Conservation (phyloP, 305 asterid genomes). For the Salvia sclarea region DNA sequence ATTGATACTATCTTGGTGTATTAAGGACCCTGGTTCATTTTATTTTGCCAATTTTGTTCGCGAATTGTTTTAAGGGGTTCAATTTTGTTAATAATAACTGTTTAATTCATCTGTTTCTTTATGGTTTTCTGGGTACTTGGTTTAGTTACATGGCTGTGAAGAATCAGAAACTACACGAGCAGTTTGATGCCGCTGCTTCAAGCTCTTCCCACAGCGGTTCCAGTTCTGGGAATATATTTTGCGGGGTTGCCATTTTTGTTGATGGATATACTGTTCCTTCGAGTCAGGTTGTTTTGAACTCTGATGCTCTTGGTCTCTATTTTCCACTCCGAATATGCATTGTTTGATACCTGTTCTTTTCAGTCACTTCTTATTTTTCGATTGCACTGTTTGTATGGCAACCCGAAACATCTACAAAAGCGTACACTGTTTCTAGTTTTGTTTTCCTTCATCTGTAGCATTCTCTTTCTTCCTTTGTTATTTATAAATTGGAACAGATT, state of each 20-base stretch:
- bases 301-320: constrained; percentile 19
- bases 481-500: not conserved
- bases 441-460: not conserved
- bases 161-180: constrained; percentile 87
- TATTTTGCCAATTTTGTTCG: not conserved
- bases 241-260: constrained; percentile 84
- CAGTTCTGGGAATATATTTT: constrained; percentile 56
- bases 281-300: constrained; percentile 65
- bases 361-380: constrained; percentile 4
- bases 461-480: not conserved
- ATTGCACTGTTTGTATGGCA: not conserved
- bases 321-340: constrained; percentile 16
- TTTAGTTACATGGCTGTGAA: constrained; percentile 90
- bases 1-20: not conserved
- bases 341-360: constrained; percentile 1
- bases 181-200: constrained; percentile 87
- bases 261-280: constrained; percentile 98
- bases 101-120: constrained; percentile 18
- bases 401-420: not conserved
- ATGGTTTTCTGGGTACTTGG: constrained; percentile 35
- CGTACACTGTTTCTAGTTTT: not conserved
- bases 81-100: not conserved
- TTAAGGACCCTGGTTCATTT: not conserved
- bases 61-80: not conserved
- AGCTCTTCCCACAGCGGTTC: constrained; percentile 64